Percentiles rank a stretch among this genome's conserved stretches.
These are phyloP conservation scores for Phytophthora vignae DNA, from an alignment of 352 stramenopile species.

Conservation along the genomic window DNA sequence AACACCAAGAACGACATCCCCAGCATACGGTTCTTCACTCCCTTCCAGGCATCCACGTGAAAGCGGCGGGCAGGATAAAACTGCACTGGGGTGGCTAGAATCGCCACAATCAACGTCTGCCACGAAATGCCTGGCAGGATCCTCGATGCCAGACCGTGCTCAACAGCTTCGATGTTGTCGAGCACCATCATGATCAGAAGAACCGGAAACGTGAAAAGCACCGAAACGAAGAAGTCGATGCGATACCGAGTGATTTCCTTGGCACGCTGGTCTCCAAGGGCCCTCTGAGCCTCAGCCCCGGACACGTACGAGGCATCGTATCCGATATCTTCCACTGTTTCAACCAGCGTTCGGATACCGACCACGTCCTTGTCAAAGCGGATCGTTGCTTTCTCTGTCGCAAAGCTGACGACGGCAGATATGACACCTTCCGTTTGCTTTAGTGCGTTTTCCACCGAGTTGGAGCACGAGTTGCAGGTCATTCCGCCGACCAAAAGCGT, in stretches of 20 bases:
- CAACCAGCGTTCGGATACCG: slow-evolving; percentile 83
- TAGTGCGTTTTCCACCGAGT: slow-evolving; percentile 91
- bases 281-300: slow-evolving; percentile 74
- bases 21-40: slow-evolving; percentile 87
- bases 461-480: slow-evolving; percentile 93
- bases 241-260: slow-evolving; percentile 85
- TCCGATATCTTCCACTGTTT: slow-evolving; percentile 90
- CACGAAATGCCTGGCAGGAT: slow-evolving; percentile 76
- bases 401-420: slow-evolving; percentile 85
- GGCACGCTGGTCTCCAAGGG: slow-evolving; percentile 80
- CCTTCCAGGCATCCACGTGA: slow-evolving; percentile 94
- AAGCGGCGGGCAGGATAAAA: slow-evolving; percentile 95
- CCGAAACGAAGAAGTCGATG: slow-evolving; percentile 85
- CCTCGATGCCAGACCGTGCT: slow-evolving; percentile 52
- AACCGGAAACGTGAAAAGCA: slow-evolving; percentile 95
- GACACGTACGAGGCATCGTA: slow-evolving; percentile 89
- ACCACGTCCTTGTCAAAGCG: slow-evolving; percentile 81
- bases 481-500: slow-evolving; percentile 87
- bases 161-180: slow-evolving; percentile 73
- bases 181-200: slow-evolving; percentile 93
- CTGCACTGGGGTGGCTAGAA: slow-evolving; percentile 96
- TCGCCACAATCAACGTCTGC: slow-evolving; percentile 75
- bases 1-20: slow-evolving; percentile 98
- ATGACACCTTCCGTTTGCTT: slow-evolving; percentile 80
- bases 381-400: slow-evolving; percentile 86